These are phyloP conservation scores for Kwoniella botswanensis DNA, from an alignment of 768 basidiomycete genomes.

Conservation along the genomic window DNA sequence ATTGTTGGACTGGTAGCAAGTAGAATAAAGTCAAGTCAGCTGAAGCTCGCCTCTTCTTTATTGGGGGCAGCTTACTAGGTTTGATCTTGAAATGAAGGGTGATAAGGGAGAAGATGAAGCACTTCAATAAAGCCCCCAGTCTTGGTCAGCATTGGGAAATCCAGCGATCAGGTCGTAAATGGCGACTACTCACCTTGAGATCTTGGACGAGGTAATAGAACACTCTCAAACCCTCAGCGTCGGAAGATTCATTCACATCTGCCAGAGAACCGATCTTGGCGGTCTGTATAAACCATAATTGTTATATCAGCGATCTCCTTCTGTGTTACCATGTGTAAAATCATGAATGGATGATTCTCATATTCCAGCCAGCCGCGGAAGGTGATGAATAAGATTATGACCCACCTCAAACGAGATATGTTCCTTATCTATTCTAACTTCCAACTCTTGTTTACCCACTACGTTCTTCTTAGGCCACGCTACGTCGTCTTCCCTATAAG, in stretches of 20 bases:
- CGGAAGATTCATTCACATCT: constrained; percentile 95
- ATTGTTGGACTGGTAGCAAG: constrained; percentile 22
- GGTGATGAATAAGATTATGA: constrained; percentile 12
- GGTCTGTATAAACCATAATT: constrained; percentile 65
- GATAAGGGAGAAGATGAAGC: constrained; percentile 96
- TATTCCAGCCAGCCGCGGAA: background rate
- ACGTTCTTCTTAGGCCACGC: constrained; percentile 99
- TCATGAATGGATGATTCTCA: too few relatives aligned
- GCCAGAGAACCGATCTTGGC: constrained; percentile 97
- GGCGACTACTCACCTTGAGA: constrained; percentile 70
- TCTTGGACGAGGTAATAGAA: constrained; percentile 99
- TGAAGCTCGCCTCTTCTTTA: too few relatives aligned
- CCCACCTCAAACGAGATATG: constrained; percentile 95
- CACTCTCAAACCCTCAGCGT: constrained; percentile 94
- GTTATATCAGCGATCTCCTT: background rate
- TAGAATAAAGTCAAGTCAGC: too few relatives aligned
- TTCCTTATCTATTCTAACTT: constrained; percentile 89
- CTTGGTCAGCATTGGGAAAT: background rate
- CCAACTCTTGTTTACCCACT: constrained; percentile 96
- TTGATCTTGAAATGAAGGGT: constrained; percentile 99
- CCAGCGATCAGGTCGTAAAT: too few relatives aligned
- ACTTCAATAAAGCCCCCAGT: constrained; percentile 63
- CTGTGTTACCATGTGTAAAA: background rate
- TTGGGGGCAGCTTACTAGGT: constrained; percentile 64
- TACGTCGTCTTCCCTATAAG: constrained; percentile 90